Evolutionary conservation across 495 filamentous ascomycete species (phyloP).

Genomic region (Neohortaea acidophila): DNA sequence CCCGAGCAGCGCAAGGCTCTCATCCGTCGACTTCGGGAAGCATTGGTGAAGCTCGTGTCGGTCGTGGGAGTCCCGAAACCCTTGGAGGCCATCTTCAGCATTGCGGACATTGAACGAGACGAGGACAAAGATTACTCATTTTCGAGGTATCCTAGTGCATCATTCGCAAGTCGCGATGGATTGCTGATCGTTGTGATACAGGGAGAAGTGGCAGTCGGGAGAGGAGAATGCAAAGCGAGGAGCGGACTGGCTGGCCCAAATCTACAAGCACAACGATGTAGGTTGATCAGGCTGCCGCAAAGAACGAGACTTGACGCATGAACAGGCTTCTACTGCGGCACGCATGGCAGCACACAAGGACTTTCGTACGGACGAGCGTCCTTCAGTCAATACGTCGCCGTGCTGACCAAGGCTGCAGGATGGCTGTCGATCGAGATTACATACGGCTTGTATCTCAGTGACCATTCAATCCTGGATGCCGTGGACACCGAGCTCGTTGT

Average conservation of each 20-base stretch:
- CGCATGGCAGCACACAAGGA: constrained; percentile 23
- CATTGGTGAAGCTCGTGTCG: constrained; percentile 23
- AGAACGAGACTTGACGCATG: too few relatives aligned
- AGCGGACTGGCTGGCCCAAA: constrained; percentile 18
- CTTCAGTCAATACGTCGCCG: not conserved
- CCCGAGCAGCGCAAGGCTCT: constrained; percentile 21
- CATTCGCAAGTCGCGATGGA: not conserved
- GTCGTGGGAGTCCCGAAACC: constrained; percentile 23
- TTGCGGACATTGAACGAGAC: constrained; percentile 18
- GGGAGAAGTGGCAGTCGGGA: constrained; percentile 26
- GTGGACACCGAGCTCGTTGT: constrained; percentile 27
- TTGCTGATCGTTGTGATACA: constrained; percentile 1
- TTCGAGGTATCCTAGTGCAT: constrained; percentile 16
- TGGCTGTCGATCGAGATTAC: constrained; percentile 26
- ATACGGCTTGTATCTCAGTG: constrained; percentile 27
- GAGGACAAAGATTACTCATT: constrained; percentile 28
- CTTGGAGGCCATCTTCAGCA: constrained; percentile 24
- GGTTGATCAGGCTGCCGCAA: too few relatives aligned
- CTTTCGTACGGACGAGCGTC: constrained; percentile 15
- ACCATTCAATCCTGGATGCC: constrained; percentile 24
- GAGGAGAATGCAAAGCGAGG: constrained; percentile 22
- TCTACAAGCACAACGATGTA: constrained; percentile 22
- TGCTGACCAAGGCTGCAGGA: constrained; percentile 11
- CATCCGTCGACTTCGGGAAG: constrained; percentile 24
- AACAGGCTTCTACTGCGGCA: too few relatives aligned